Evolutionary conservation across 148 eudicot genomes (phyloP), one percentile per base, ranked within the genome.

Genomic region (Vaccinium myrtillus): DNA sequence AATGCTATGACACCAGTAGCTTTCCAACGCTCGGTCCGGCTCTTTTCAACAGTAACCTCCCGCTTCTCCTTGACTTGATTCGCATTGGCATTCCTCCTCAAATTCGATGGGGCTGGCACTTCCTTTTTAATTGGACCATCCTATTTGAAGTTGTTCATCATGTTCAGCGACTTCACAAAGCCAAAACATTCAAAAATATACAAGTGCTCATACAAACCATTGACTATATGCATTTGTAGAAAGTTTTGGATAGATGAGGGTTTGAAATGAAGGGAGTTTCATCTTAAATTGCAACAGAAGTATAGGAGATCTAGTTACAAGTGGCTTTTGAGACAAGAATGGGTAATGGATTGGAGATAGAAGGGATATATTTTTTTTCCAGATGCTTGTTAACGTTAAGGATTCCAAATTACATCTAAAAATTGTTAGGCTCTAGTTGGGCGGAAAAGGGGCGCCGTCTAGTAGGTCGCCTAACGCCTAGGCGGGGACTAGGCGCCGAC

Each of bases 111-210:
- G 7, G 81, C 90, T 0, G 90, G 89, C 2, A 88, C 83, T 86
- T 93, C 92, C 80, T 95, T 95, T 49, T 85, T 83, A 80, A 88
- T 91, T 0, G 98, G 98, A 73, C 95, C 99, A 75, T 91, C 95
- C 99, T 94, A 77, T 83, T 55, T 46, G 84, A 84, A 32, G 74
- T 70, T 63, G 58, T 76, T 23, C 46, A 50, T 25, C 73, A n/a
- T 13, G 39, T 63, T 81, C 65, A 75, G 23, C 21, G 36, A 85
- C 63, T 23, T 82, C 27, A 50, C 65, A 13, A 69, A 30, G 39
- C 2, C 18, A 69, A 27, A 10, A 69, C 2, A 14, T 30, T 27
- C 18, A 25, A 13, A 69, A 67, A 69, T 27, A 30, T 11, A 67
- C 5, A 14, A 25, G 36, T 23, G 74, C 18, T 27, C 30, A 30